These are phyloP conservation scores for Arthromyces matolae DNA, from an alignment of 768 basidiomycete genomes.

Conservation along the genomic window DNA sequence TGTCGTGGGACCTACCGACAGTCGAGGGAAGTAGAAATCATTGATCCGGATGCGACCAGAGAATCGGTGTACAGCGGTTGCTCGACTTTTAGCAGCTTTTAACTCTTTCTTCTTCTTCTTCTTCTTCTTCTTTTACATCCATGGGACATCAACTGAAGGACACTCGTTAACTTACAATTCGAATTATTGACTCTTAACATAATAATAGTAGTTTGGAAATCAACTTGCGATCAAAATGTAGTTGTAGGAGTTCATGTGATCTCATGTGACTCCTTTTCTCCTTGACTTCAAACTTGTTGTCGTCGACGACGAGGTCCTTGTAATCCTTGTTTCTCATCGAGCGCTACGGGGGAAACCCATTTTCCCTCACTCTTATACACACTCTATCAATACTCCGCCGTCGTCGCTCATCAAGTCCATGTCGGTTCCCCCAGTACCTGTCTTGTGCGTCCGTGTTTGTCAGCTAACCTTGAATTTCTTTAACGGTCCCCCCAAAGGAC, in stretches of 20 bases:
- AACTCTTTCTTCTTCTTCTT: neutral
- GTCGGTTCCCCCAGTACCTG: constrained; percentile 43
- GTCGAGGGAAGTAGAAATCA: constrained; percentile 12
- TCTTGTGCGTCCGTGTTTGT: constrained; percentile 33
- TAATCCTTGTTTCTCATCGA: neutral
- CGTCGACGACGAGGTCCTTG: constrained; percentile 10
- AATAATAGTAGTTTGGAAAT: neutral
- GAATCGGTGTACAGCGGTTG: neutral
- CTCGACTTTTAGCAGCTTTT: too few relatives aligned
- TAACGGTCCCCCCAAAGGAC: constrained; percentile 30
- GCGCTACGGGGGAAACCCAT: neutral
- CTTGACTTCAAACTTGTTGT: neutral
- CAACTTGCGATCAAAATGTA: neutral
- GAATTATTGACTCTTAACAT: neutral
- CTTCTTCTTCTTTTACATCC: neutral
- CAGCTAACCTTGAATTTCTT: constrained; percentile 1
- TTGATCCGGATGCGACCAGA: constrained; percentile 13
- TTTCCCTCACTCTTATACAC: neutral
- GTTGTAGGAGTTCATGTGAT: constrained; percentile 1
- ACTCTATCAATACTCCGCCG: neutral
- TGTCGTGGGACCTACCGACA: constrained; percentile 6
- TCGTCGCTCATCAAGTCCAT: constrained; percentile 25
- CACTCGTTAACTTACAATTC: neutral
- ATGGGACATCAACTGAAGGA: too few relatives aligned
- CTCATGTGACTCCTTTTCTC: constrained; percentile 14